Conservation (phyloP, 352 stramenopile species). For the Globisporangium spiculum region DNA sequence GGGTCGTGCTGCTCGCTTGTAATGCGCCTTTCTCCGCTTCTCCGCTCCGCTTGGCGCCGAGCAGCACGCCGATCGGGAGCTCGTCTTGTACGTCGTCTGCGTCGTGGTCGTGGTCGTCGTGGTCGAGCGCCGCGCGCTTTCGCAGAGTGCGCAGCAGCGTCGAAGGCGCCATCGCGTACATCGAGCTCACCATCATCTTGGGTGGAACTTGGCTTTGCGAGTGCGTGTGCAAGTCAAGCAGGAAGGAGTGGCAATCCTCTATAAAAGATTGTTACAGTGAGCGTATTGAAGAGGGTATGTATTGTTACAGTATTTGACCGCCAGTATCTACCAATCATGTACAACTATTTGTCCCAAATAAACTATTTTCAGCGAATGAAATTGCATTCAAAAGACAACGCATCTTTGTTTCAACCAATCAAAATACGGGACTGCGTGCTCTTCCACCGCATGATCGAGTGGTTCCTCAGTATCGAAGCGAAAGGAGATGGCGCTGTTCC, state of each 20-base stretch:
- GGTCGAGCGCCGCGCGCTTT: constrained; percentile 8
- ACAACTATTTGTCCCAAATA: not conserved
- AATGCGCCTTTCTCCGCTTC: not conserved
- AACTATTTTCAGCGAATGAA: constrained; percentile 1
- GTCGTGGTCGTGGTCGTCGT: constrained; percentile 11
- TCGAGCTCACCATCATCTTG: not conserved
- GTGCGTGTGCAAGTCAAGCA: not conserved
- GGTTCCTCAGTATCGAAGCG: constrained; percentile 29
- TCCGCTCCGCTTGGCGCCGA: not conserved
- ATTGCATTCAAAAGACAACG: too few relatives aligned
- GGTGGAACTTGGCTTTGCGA: not conserved
- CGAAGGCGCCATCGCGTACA: constrained; percentile 1
- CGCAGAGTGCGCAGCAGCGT: constrained; percentile 11
- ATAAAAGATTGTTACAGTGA: not conserved
- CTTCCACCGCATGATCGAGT: not conserved
- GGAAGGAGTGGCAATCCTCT: not conserved
- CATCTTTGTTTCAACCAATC: constrained; percentile 2
- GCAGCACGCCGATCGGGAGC: constrained; percentile 10
- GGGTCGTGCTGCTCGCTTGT: not conserved
- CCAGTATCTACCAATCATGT: not conserved
- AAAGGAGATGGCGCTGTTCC: constrained; percentile 37
- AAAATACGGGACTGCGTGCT: not conserved
- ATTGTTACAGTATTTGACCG: not conserved
- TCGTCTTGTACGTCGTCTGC: not conserved
- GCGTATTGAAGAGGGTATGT: not conserved